phyloP scores from a whole-genome alignment of 306 rosid species.

The Glycine latifolia region DNA sequence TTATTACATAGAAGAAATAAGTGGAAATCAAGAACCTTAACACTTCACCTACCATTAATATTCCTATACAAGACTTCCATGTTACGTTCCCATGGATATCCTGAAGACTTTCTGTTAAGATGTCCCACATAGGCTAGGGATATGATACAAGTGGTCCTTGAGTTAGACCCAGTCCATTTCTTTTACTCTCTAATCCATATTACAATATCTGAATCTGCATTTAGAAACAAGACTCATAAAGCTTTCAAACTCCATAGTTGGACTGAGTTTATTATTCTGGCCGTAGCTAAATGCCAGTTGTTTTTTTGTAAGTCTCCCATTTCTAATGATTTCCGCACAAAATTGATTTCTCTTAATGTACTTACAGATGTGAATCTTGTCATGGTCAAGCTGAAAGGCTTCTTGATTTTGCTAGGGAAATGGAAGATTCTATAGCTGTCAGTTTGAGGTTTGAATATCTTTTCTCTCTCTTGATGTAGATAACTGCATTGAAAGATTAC shows the following conservation, averaged over 20 bases:
- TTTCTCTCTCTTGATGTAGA: conserved; percentile 12
- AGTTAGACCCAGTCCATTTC: neutral
- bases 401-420: conserved; percentile 98
- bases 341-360: conserved; percentile 47
- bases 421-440: conserved; percentile 99
- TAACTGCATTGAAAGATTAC: conserved; percentile 28
- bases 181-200: conserved; percentile 1
- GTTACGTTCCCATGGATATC: conserved; percentile 22
- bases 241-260: conserved; percentile 32
- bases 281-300: conserved; percentile 14
- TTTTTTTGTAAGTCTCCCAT: neutral
- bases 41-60: conserved; percentile 15
- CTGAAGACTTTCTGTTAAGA: neutral
- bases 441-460: conserved; percentile 78
- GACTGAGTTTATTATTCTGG: neutral
- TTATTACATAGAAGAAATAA: conserved; percentile 15
- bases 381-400: conserved; percentile 99
- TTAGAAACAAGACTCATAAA: conserved; percentile 34
- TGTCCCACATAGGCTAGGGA: neutral
- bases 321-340: conserved; percentile 27
- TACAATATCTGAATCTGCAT: conserved; percentile 29
- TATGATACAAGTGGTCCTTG: neutral
- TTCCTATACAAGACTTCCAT: neutral
- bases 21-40: conserved; percentile 33
- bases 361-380: conserved; percentile 93